Evolutionary conservation across 225 moss, liverwort and hornwort genomes (phyloP).

Genomic region (Rhytidiadelphus loreus): DNA sequence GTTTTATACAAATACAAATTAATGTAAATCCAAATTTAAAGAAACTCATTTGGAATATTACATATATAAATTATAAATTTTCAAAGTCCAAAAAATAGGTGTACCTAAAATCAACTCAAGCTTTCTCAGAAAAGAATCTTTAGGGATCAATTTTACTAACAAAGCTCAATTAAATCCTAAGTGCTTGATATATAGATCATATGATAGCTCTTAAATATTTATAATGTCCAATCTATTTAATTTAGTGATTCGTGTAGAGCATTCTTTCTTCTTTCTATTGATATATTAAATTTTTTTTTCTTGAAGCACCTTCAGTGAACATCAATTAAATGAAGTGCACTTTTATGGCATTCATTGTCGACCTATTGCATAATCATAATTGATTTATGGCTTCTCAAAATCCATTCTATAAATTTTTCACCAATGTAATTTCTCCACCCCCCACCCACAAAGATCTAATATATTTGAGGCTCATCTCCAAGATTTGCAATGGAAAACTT

Average conservation of each 20-base stretch:
- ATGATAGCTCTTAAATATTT: not conserved
- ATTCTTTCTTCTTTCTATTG: not conserved
- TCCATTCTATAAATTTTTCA: not conserved
- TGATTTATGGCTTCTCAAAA: not conserved
- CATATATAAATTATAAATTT: not conserved
- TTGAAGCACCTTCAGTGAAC: not conserved
- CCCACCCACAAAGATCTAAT: accelerated
- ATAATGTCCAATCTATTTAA: not conserved
- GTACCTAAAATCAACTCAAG: not conserved
- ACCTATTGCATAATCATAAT: not conserved
- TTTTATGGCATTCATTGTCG: not conserved
- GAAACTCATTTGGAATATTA: not conserved
- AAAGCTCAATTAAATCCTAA: not conserved
- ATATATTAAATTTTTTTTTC: not conserved
- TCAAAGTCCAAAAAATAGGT: not conserved
- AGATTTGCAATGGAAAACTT: not conserved
- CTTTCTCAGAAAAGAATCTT: not conserved
- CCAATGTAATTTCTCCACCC: too few species aligned
- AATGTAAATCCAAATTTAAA: not conserved
- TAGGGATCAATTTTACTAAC: not conserved
- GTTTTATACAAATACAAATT: not conserved
- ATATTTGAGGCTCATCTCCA: not conserved
- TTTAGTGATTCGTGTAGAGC: accelerated
- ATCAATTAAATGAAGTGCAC: not conserved
- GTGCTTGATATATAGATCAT: not conserved